phyloP scores from a whole-genome alignment of 2,329 filamentous ascomycete genomes.

The Diaporthe citri region DNA sequence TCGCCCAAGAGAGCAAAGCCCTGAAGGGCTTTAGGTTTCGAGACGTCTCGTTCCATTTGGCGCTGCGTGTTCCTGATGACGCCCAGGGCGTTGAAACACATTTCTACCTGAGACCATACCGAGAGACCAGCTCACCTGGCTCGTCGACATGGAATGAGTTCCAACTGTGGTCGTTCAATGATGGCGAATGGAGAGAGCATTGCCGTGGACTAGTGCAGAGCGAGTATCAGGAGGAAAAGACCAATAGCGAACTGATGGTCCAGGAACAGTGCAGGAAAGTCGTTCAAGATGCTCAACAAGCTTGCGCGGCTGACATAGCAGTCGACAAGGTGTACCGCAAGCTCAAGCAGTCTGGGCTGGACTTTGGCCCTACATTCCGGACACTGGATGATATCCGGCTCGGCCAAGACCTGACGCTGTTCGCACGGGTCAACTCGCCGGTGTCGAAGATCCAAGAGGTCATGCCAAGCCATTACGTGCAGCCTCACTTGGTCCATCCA shows the following conservation, averaged over 20 bases:
- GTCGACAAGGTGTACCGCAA: constrained; percentile 40
- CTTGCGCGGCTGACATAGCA: constrained; percentile 18
- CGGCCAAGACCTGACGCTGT: constrained; percentile 25
- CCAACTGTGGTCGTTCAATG: constrained; percentile 43
- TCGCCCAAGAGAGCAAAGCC: constrained; percentile 15
- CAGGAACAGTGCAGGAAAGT: constrained; percentile 11
- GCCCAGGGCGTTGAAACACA: constrained; percentile 39
- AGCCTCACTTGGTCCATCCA: constrained; percentile 38
- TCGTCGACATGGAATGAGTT: constrained; percentile 44
- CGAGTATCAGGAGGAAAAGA: constrained; percentile 28
- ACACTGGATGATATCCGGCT: constrained; percentile 38
- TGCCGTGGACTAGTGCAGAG: constrained; percentile 43
- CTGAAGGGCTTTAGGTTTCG: constrained; percentile 38
- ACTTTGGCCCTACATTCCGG: constrained; percentile 43
- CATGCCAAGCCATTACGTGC: constrained; percentile 44
- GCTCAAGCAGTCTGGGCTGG: constrained; percentile 38
- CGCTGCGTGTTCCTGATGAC: constrained; percentile 43
- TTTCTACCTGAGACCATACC: constrained; percentile 42
- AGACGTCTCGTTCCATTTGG: constrained; percentile 44
- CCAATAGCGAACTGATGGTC: not conserved
- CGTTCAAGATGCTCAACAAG: not conserved
- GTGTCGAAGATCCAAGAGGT: constrained; percentile 20
- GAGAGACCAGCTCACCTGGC: constrained; percentile 33
- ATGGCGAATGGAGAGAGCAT: constrained; percentile 44
- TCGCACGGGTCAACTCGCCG: constrained; percentile 35